Conservation (phyloP, 257 asterid genomes). For the Leptodermis oblonga region DNA sequence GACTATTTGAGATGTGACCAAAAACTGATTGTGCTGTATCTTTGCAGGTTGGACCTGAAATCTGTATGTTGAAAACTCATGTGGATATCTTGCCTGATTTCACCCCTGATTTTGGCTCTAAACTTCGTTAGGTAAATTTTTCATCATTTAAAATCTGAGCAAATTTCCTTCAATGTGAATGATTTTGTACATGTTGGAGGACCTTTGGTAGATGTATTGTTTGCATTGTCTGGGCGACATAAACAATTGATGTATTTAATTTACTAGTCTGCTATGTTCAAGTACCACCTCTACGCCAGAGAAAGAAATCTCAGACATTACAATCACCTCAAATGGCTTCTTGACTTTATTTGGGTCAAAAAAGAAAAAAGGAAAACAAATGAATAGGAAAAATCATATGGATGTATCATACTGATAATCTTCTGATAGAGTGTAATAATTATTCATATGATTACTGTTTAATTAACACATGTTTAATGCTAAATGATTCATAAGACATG, state of each 20-base stretch:
- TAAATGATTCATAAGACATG: not conserved
- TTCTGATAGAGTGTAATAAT: slow-evolving; percentile 2
- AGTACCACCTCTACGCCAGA: not conserved
- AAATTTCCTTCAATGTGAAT: not conserved
- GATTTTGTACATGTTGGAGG: not conserved
- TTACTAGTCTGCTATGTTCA: not conserved
- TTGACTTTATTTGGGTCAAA: not conserved
- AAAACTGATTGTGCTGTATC: not conserved
- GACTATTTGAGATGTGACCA: not conserved
- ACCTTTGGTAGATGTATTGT: not conserved
- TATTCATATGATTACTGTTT: not conserved
- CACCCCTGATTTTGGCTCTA: slow-evolving; percentile 83
- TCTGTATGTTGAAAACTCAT: slow-evolving; percentile 95
- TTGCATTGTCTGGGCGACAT: not conserved
- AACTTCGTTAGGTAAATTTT: slow-evolving; percentile 72
- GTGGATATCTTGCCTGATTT: slow-evolving; percentile 96
- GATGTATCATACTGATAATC: not conserved
- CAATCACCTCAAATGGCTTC: not conserved
- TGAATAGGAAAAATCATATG: not conserved
- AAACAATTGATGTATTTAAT: not conserved
- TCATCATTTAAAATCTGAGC: not conserved
- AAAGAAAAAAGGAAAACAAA: too few relatives aligned
- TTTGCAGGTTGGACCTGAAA: slow-evolving; percentile 95
- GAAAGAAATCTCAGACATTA: not conserved
- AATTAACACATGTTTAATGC: not conserved